Evolutionary conservation across 129 eudicot species (phyloP), one percentile per base, ranked within the genome.

Genomic region (Deinandra increscens): DNA sequence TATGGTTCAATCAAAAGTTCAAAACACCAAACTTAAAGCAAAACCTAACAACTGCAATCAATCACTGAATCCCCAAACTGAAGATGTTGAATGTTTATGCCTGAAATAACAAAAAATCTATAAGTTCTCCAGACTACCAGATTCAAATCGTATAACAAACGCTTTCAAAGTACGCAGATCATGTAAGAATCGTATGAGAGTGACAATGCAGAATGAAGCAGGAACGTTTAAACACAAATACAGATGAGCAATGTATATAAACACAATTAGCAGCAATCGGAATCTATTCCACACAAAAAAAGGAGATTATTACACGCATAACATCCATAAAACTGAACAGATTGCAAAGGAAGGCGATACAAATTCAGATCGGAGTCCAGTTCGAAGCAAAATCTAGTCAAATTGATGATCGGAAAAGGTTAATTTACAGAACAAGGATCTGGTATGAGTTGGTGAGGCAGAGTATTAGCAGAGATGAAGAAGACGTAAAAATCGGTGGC

Each of bases 361-460:
- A 26, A 63, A 71, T 29, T 29, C 36, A 77, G 81, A 77, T 77
- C 81, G 76, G 71, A 53, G 20, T 59, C 50, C 75, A 51, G 70
- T 50, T 51, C 8, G 59, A 62, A 62, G 49, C 76, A 61, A 60
- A 49, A 39, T 46, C 31, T 75, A 75, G 50, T 66, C 31, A 59
- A 69, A 48, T 31, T 19, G 60, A 50, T 69, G 34, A 77, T 61
- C 22, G 76, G 33, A 6, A 13, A 12, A 61, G n/a, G 60, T 46
- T 22, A 10, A 22, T 36, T 18, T 3, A 71, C 6, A 26, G 8
- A 59, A 39, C 5, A 26, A 77, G 10, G 56, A 69, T 76, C 81
- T 18, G 63, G 20, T 17, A 14, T 59, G 44, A 65, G 45, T 12
- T 15, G 50, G 12, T 18, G 73, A 75, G 44, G 74, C 7, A 53